Base-by-base conservation (phyloP, 2,329 filamentous ascomycete species). In the Paraphoma sp. region DNA sequence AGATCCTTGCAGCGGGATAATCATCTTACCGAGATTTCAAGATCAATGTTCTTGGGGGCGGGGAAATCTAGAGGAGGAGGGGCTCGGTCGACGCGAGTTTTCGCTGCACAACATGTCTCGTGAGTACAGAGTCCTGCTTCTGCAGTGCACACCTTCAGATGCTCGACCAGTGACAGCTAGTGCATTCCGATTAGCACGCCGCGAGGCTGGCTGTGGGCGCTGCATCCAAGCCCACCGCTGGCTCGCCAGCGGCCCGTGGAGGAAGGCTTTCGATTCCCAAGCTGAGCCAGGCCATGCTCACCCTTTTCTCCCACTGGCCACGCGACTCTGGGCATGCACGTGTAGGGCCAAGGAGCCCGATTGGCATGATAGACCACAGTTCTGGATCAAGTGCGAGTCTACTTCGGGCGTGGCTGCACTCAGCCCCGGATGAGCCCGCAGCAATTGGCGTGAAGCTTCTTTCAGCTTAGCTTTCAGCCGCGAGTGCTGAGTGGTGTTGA, bases 391-490 rank as follows among this genome's bases (percentile, higher is more conserved):
- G 31, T 5, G 31, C 41, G 16, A 30, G 29, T 38, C 53, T 45
- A 23, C 12, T 48, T 45, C 33, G n/a, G 45, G 47, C 48, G 31
- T 52, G 45, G 44, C 46, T 46, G 30, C 36, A 11, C 42, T 53
- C 55, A 50, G 49, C 46, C 49, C 41, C 36, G 42, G 30, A 23
- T 18, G 17, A 16, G 38, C 44, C 33, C n/a, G 28, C 43, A 50
- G 33, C 10, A 40, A 23, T 51, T 49, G 51, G 54, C 54, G 16
- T 17, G 46, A 58, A 54, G 52, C 51, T 54, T 58, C 51, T 16
- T 28, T 54, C 52, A 52, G 51, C 56, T 58, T 58, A 49, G 51
- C 48, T 48, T 51, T 51, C 50, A 48, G 55, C 44, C 56, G 40
- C 45, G 10, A 17, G 28, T 17, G 30, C 46, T 59, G 43, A 54